Evolutionary conservation across 306 rosid genomes (phyloP).

Genomic region (Cicer pinnatifidum): DNA sequence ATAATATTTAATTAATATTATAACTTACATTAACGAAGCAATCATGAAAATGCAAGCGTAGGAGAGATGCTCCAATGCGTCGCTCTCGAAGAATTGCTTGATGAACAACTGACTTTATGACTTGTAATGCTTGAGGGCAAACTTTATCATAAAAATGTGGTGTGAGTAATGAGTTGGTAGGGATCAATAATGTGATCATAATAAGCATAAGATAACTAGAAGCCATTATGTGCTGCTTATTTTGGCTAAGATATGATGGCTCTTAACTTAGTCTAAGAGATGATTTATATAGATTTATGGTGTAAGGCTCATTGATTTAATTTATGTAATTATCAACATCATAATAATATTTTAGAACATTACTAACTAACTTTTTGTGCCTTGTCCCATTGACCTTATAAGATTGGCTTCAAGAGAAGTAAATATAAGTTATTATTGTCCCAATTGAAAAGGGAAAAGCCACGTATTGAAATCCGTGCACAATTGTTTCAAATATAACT

Average conservation of each 20-base stretch:
- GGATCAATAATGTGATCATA: constrained; percentile 21
- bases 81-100: constrained; percentile 35
- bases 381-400: constrained; percentile 14
- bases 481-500: background rate
- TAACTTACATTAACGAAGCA: constrained; percentile 55
- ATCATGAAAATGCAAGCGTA: constrained; percentile 57
- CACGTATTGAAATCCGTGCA: background rate
- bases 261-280: background rate
- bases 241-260: background rate
- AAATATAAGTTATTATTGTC: background rate
- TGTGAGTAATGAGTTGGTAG: constrained; percentile 39
- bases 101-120: constrained; percentile 34
- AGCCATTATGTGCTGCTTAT: constrained; percentile 38
- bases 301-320: background rate
- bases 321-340: background rate
- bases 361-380: constrained; percentile 4
- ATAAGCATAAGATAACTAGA: constrained; percentile 35
- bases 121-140: constrained; percentile 49
- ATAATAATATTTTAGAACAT: constrained; percentile 1
- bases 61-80: constrained; percentile 53
- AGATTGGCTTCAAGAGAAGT: background rate
- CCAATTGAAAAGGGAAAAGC: constrained; percentile 3
- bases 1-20: background rate
- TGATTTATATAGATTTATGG: constrained; percentile 38
- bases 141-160: constrained; percentile 40